Evolutionary conservation across 345 rosid genomes (phyloP), one percentile per base, ranked within the genome.

Genomic region (Linum tenue): DNA sequence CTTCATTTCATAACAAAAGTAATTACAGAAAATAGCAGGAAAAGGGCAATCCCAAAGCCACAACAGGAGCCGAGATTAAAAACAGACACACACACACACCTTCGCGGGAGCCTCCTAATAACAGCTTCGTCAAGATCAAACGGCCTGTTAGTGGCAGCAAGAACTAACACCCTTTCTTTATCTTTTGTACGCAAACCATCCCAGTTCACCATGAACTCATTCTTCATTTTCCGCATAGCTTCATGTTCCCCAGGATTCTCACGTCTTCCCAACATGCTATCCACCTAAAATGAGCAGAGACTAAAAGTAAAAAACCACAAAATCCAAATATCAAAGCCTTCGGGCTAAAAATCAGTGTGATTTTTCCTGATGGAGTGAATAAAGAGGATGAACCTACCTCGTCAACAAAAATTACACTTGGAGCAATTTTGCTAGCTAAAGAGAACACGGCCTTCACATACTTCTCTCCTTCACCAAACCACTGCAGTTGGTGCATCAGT

Each of bases 191-290:
- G 87, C 35, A 94, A 78, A 64, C 99, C 99, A 63, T 94, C 99
- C 99, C 99, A 94, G 66, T 94, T 94, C 53, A 94, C 90, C 97
- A 94, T 94, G 64, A 95, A 95, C 70, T 95, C 99, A 59, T 95
- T 95, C 83, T 95, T 95, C 99, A 95, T 95, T 82, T 95, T 95
- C 38, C 99, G 91, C 96, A 95, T 95, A n/a, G 99, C 97, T 78
- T 95, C 99, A 56, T 95, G 97, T 75, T 95, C 99, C 61, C 99
- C 99, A 37, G 97, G 97, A 80, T 87, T 95, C 78, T 95, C 99
- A 57, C 97, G 89, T 73, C 99, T 89, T 68, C 97, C 97, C 67
- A 95, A 76, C 97, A 95, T 88, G 77, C 99, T 95, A 78, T 94
- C 99, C 71, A 94, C 99, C 99, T 94, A 77, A 71, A 64, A 64